Conservation (phyloP, 2,329 filamentous ascomycete species). For the Colletotrichum falcatum region DNA sequence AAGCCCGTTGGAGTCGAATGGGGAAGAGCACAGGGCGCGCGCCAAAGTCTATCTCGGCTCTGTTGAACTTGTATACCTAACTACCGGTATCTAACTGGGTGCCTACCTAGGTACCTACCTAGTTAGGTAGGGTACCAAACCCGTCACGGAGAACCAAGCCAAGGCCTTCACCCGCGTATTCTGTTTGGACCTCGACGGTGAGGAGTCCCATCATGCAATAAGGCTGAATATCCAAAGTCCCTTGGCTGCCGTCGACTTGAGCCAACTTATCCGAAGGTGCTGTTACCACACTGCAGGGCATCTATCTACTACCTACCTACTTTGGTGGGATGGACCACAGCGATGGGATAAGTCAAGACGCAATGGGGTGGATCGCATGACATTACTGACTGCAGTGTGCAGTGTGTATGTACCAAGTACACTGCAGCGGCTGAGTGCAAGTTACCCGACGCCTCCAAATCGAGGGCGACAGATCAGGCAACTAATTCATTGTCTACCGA, state of each 20-base stretch:
- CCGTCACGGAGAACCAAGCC: not conserved
- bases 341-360: slow-evolving; percentile 3
- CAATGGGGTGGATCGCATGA: not conserved
- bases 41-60: slow-evolving; percentile 14
- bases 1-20: slow-evolving; percentile 26
- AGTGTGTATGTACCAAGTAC: no score
- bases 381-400: no score
- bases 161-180: not conserved
- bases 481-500: not conserved
- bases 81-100: no score
- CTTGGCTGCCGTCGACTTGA: not conserved
- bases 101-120: no score
- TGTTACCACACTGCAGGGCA: not conserved
- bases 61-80: no score
- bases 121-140: not conserved
- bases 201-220: slow-evolving; percentile 9
- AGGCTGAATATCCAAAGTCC: slow-evolving; percentile 16
- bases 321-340: not conserved
- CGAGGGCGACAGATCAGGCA: not conserved
- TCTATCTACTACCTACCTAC: no score
- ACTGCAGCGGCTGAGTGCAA: slow-evolving; percentile 26
- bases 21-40: slow-evolving; percentile 13
- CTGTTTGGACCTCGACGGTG: not conserved
- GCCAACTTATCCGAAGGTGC: not conserved
- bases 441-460: not conserved